Conservation (phyloP, 345 rosid genomes). For the Zanthoxylum bungeanum region DNA sequence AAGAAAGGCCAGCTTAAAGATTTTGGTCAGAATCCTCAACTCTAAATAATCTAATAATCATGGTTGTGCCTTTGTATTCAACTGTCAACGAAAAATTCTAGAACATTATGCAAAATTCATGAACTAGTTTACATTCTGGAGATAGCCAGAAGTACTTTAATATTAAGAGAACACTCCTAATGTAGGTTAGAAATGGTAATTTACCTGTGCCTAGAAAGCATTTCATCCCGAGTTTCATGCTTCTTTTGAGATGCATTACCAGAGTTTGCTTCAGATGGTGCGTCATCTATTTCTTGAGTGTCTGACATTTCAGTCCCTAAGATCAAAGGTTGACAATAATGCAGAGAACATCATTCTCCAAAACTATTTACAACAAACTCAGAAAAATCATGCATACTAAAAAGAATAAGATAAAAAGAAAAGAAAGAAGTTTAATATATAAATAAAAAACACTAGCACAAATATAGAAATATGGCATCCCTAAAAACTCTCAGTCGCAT, state of each 20-base stretch:
- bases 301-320: slow-evolving; percentile 39
- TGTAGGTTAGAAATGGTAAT: neutral
- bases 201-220: slow-evolving; percentile 68
- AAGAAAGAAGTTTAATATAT: no score
- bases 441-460: no score
- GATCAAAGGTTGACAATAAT: neutral
- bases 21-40: no score
- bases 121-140: neutral
- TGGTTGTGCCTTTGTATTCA: neutral
- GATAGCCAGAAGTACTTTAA: neutral
- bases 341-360: neutral
- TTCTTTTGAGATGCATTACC: slow-evolving; percentile 24
- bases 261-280: slow-evolving; percentile 21
- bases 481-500: no score
- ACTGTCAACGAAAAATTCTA: neutral
- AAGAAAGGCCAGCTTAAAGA: no score
- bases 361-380: neutral
- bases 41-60: neutral
- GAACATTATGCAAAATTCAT: neutral
- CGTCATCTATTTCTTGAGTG: slow-evolving; percentile 21
- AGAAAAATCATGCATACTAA: neutral
- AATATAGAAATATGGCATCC: no score
- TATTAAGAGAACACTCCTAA: neutral
- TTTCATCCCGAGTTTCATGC: slow-evolving; percentile 53
- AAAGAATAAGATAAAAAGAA: no score